Percentiles rank a stretch among this genome's conserved stretches.
Evolutionary conservation across 495 filamentous ascomycete species (phyloP).

Genomic region (Hyaloscypha finlandica): DNA sequence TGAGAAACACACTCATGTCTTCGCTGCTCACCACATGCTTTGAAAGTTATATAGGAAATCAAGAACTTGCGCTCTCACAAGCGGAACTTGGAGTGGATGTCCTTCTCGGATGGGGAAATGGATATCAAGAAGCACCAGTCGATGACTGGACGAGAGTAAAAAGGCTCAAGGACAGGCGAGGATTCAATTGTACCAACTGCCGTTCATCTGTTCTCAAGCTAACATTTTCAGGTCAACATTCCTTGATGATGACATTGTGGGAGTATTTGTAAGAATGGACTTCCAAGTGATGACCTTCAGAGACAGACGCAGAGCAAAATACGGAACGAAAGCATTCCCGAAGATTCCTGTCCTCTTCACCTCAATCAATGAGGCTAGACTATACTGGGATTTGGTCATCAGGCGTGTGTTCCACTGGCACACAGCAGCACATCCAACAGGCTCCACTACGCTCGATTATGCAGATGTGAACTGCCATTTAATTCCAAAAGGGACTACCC

Average conservation of each 20-base stretch:
- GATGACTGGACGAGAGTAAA: background rate
- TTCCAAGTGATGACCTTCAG: slow-evolving; percentile 6
- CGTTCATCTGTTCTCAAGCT: background rate
- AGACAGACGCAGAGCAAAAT: too few relatives aligned
- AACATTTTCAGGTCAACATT: background rate
- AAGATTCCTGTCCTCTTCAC: slow-evolving; percentile 3
- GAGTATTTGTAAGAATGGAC: slow-evolving; percentile 6
- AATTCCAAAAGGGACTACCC: background rate
- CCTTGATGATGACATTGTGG: background rate
- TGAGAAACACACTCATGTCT: slow-evolving; percentile 2
- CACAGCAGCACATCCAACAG: background rate
- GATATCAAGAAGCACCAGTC: background rate
- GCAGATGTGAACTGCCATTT: background rate
- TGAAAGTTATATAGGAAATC: slow-evolving; percentile 11
- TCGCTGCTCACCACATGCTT: slow-evolving; percentile 11
- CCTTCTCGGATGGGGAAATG: background rate
- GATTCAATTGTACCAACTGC: background rate
- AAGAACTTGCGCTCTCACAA: slow-evolving; percentile 6
- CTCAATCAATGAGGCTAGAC: background rate
- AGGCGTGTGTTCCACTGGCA: background rate
- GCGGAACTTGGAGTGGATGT: background rate
- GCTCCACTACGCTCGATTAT: background rate
- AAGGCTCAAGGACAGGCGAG: background rate
- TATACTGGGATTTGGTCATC: slow-evolving; percentile 13
- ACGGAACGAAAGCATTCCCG: background rate